Evolutionary conservation across 2,329 filamentous ascomycete genomes (phyloP).

Genomic region (Sclerotinia trifoliorum): DNA sequence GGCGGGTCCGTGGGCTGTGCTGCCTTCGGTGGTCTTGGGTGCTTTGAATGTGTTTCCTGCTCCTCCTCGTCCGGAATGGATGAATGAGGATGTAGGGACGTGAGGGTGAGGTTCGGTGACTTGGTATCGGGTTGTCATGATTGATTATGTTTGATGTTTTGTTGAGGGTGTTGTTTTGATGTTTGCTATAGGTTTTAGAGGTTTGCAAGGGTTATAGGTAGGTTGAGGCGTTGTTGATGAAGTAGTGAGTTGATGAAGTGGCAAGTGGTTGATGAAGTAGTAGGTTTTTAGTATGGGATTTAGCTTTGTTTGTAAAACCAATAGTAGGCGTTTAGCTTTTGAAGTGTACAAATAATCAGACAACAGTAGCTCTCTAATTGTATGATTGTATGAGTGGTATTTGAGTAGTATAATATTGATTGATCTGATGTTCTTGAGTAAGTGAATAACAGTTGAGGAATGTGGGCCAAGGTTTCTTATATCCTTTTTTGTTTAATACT

Average conservation of each 20-base stretch:
- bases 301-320: not conserved
- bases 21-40: conserved; percentile 33
- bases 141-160: conserved; percentile 16
- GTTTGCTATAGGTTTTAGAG: not conserved
- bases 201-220: not conserved
- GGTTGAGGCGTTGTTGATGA: not conserved
- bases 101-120: conserved; percentile 40
- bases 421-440: not conserved
- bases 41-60: conserved; percentile 40
- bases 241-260: not conserved
- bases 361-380: not conserved
- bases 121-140: conserved; percentile 32
- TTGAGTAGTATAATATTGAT: not conserved
- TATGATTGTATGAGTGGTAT: not conserved
- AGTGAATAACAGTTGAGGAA: not conserved
- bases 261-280: not conserved
- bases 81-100: conserved; percentile 32
- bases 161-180: not conserved
- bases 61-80: conserved; percentile 38
- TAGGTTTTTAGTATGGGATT: not conserved
- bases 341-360: conserved; percentile 6
- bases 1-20: conserved; percentile 35
- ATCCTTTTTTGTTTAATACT: not conserved
- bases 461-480: conserved; percentile 10
- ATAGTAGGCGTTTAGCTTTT: not conserved